Evolutionary conservation across 2,329 filamentous ascomycete genomes (phyloP).

Genomic region (Xylaria sp.): DNA sequence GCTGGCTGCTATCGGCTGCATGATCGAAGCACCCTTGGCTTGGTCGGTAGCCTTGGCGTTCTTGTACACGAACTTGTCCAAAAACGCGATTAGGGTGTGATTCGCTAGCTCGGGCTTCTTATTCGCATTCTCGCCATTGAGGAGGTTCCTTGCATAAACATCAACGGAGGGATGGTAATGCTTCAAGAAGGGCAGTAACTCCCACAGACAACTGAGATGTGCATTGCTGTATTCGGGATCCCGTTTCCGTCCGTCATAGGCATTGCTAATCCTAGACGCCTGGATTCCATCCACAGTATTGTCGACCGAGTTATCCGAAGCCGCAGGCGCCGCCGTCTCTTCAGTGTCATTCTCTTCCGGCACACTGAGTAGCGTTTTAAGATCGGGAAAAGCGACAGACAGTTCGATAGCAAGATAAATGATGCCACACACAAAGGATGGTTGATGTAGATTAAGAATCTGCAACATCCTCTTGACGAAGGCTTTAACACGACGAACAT

Average conservation of each 20-base stretch:
- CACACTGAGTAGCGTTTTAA: constrained; percentile 78
- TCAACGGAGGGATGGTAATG: constrained; percentile 95
- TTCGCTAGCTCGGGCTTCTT: constrained; percentile 89
- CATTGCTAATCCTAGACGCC: constrained; percentile 39
- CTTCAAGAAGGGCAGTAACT: constrained; percentile 77
- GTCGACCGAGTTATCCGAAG: constrained; percentile 45
- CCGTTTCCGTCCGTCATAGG: constrained; percentile 88
- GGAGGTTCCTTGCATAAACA: constrained; percentile 76
- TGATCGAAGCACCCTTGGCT: constrained; percentile 84
- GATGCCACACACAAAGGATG: constrained; percentile 91
- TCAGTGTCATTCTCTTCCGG: constrained; percentile 78
- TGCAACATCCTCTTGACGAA: constrained; percentile 95
- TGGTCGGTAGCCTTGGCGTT: constrained; percentile 77
- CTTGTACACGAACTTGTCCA: constrained; percentile 98
- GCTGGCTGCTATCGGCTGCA: constrained; percentile 79
- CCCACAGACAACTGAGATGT: constrained; percentile 93
- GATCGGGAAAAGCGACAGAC: constrained; percentile 76
- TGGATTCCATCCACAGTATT: constrained; percentile 29
- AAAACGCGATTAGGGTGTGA: constrained; percentile 91
- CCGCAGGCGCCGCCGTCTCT: constrained; percentile 65
- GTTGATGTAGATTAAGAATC: constrained; percentile 84
- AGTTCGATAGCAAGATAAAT: constrained; percentile 87
- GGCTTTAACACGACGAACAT: constrained; percentile 88
- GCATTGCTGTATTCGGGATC: constrained; percentile 92
- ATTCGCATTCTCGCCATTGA: constrained; percentile 72